Evolutionary conservation across 2,329 filamentous ascomycete species (phyloP).

Genomic region (Lachnellula subtilissima): DNA sequence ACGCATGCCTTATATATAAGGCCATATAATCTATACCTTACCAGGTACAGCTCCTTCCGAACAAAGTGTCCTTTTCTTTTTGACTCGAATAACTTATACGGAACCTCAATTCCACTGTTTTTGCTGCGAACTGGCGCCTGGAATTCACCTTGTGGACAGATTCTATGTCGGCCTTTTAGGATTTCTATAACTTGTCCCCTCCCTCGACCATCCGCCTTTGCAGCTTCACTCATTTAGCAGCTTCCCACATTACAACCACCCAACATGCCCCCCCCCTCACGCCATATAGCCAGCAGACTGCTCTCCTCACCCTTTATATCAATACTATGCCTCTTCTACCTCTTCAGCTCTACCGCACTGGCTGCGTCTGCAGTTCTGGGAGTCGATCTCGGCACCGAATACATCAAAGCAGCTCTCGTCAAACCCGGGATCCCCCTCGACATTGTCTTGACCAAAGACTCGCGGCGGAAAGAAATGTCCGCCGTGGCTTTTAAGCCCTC

Average conservation of each 20-base stretch:
- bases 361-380: constrained; percentile 70
- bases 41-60: not conserved
- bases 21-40: not conserved
- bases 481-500: constrained; percentile 90
- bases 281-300: constrained; percentile 14
- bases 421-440: constrained; percentile 97
- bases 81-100: constrained; percentile 16
- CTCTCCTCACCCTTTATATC: constrained; percentile 25
- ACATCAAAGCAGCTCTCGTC: constrained; percentile 92
- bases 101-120: constrained; percentile 10
- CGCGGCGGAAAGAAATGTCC: constrained; percentile 88
- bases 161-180: constrained; percentile 23
- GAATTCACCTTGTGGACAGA: constrained; percentile 27
- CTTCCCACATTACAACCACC: constrained; percentile 2
- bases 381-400: constrained; percentile 91
- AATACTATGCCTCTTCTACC: constrained; percentile 30
- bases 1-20: not conserved
- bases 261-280: constrained; percentile 23
- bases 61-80: constrained; percentile 29
- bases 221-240: constrained; percentile 30
- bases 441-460: constrained; percentile 96
- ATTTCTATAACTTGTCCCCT: constrained; percentile 21
- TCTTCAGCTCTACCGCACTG: constrained; percentile 32
- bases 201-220: constrained; percentile 2
- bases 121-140: constrained; percentile 14